phyloP scores from a whole-genome alignment of 1,284 basidiomycete species.

The Fomitopsis pinicola region DNA sequence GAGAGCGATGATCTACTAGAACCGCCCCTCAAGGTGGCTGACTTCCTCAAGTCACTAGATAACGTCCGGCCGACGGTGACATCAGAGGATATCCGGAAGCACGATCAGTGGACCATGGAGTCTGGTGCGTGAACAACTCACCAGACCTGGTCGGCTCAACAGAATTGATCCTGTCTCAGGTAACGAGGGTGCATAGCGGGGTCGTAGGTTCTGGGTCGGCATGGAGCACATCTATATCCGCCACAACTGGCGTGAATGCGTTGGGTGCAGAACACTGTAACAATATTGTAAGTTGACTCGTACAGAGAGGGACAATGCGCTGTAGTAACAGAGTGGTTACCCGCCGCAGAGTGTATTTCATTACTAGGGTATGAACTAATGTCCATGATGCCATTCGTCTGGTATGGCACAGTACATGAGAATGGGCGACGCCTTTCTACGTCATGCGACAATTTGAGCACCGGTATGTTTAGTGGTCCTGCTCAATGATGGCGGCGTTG shows the following conservation, averaged over 20 bases:
- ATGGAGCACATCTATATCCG: not conserved
- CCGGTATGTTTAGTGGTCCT: too few relatives aligned
- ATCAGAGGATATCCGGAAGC: conserved; percentile 84
- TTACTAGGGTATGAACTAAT: not conserved
- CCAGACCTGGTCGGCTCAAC: not conserved
- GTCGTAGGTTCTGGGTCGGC: not conserved
- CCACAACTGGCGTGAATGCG: not conserved
- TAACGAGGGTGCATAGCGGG: conserved; percentile 37
- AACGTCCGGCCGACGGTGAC: conserved; percentile 89
- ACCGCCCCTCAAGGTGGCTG: conserved; percentile 72
- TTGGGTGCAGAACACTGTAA: not conserved
- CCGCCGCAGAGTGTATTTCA: not conserved
- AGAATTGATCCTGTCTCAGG: conserved; percentile 22
- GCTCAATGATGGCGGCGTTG: not conserved
- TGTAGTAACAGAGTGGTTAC: not conserved
- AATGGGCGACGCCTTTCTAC: too few relatives aligned
- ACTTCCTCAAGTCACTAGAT: conserved; percentile 85
- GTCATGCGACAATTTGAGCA: too few relatives aligned
- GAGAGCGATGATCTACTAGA: conserved; percentile 89
- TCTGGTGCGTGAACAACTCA: conserved; percentile 41
- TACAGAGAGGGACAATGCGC: not conserved
- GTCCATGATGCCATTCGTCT: not conserved
- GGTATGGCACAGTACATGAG: too few relatives aligned
- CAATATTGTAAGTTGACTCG: not conserved
- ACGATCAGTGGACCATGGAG: conserved; percentile 92